Conservation (phyloP, 1,284 basidiomycete species). For the Exobasidium cylindrosporum region DNA sequence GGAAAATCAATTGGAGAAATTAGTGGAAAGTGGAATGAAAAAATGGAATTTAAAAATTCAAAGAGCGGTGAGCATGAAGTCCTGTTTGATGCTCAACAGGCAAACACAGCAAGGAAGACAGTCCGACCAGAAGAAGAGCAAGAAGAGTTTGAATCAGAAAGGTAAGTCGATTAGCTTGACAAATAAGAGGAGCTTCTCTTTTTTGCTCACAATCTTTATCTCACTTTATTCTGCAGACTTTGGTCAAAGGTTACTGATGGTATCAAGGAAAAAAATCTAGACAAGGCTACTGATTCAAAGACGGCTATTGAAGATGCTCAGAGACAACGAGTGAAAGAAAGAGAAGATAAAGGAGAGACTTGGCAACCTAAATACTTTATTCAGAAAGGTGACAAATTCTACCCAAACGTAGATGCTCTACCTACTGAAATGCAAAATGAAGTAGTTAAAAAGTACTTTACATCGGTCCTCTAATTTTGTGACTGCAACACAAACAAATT, state of each 20-base stretch:
- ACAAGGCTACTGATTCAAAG: conserved; percentile 87
- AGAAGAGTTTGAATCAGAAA: conserved; percentile 79
- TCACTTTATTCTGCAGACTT: conserved; percentile 55
- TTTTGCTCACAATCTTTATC: background rate
- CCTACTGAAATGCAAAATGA: conserved; percentile 16
- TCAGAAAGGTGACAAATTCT: conserved; percentile 58
- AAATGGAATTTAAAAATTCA: conserved; percentile 78
- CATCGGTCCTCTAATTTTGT: too few species aligned
- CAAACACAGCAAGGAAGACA: conserved; percentile 74
- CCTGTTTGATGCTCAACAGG: conserved; percentile 77
- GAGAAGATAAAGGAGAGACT: conserved; percentile 71
- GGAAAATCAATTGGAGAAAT: conserved; percentile 77
- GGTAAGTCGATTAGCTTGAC: conserved; percentile 23
- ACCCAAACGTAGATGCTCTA: conserved; percentile 37
- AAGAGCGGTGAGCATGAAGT: conserved; percentile 71
- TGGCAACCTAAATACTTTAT: conserved; percentile 79
- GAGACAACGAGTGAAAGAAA: conserved; percentile 71
- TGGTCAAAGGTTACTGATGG: conserved; percentile 84
- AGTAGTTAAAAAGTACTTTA: conserved; percentile 15
- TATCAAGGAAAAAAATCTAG: conserved; percentile 84
- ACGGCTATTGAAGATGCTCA: conserved; percentile 87
- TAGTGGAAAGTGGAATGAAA: conserved; percentile 82
- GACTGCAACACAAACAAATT: too few species aligned
- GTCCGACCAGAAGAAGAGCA: conserved; percentile 82
- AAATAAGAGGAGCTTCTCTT: background rate